Evolutionary conservation across 148 eudicot species (phyloP).

Genomic region (Camellia lanceoleosa): DNA sequence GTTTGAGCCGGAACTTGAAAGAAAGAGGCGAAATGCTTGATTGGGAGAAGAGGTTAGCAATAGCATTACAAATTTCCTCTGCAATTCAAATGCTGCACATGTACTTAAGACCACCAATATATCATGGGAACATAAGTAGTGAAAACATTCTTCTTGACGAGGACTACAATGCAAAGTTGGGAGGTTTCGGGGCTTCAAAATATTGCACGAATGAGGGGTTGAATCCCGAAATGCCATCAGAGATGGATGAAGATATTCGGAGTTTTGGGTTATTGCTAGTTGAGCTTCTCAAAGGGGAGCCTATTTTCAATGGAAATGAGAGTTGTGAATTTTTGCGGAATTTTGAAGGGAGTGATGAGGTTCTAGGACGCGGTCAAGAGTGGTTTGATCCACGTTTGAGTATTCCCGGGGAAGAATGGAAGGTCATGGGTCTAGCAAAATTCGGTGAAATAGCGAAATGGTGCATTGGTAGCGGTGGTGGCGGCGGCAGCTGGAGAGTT

Average conservation of each 20-base stretch:
- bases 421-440: not conserved
- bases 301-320: not conserved
- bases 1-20: constrained; percentile 3
- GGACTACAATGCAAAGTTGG: not conserved
- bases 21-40: not conserved
- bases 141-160: not conserved
- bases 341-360: not conserved
- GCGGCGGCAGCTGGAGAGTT: not conserved
- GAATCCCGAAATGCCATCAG: not conserved
- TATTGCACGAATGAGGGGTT: not conserved
- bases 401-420: not conserved
- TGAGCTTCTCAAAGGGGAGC: not conserved
- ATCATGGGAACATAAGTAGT: not conserved
- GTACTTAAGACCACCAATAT: not conserved
- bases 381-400: not conserved
- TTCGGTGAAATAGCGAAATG: constrained; percentile 3
- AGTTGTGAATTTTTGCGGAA: not conserved
- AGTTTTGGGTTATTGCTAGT: not conserved
- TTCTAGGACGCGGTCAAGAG: not conserved
- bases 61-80: not conserved
- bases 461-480: not conserved
- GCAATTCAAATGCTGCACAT: constrained; percentile 8
- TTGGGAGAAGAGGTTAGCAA: not conserved
- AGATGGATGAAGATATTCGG: not conserved
- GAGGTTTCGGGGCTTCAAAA: not conserved